Evolutionary conservation across 768 basidiomycete species (phyloP).

Genomic region (Podaxis pistillaris): DNA sequence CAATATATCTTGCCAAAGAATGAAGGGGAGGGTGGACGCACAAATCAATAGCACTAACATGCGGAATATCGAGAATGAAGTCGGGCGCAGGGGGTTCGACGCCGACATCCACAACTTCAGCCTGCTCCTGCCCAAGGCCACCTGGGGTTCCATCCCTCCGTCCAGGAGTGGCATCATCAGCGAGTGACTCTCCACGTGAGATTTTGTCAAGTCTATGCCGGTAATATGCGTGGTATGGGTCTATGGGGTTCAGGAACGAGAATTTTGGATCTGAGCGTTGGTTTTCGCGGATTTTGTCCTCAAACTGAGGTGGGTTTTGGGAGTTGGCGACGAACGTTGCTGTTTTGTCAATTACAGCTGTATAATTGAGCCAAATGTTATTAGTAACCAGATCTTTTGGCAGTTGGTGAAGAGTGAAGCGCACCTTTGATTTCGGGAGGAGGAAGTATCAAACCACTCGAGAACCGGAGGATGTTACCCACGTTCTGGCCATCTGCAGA

Average conservation of each 20-base stretch:
- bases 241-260: slow-evolving; percentile 94
- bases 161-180: slow-evolving; percentile 50
- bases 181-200: slow-evolving; percentile 61
- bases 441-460: slow-evolving; percentile 89
- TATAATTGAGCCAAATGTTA: slow-evolving; percentile 1
- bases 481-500: slow-evolving; percentile 37
- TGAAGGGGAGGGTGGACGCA: slow-evolving; percentile 39
- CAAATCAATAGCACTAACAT: slow-evolving; percentile 88
- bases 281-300: slow-evolving; percentile 95
- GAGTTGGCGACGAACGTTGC: slow-evolving; percentile 89
- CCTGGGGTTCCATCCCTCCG: not conserved
- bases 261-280: slow-evolving; percentile 97
- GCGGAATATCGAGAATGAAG: slow-evolving; percentile 84
- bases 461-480: slow-evolving; percentile 48
- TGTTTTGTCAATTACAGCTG: slow-evolving; percentile 95
- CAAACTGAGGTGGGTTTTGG: slow-evolving; percentile 90
- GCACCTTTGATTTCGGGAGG: slow-evolving; percentile 93
- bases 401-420: slow-evolving; percentile 17
- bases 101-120: slow-evolving; percentile 60
- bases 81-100: slow-evolving; percentile 77
- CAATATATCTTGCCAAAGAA: not conserved
- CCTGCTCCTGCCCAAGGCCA: slow-evolving; percentile 38
- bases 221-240: slow-evolving; percentile 99
- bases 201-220: slow-evolving; percentile 87
- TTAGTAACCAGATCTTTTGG: not conserved